Conservation (phyloP, 257 asterid genomes). For the Paraleonurus japonicus region DNA sequence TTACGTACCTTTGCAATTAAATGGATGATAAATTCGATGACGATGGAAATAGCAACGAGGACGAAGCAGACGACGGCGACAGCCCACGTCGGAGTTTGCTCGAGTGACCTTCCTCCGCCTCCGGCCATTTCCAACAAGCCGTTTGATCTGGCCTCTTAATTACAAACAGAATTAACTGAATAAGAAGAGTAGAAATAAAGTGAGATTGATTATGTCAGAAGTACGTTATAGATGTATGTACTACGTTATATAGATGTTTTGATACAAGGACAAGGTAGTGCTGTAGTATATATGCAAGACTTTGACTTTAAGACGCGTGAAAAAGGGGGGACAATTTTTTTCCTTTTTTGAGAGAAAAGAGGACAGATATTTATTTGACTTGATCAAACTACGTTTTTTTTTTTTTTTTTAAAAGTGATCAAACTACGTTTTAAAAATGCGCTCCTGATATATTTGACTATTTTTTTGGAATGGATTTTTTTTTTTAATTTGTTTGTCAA, state of each 20-base stretch:
- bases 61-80: constrained; percentile 81
- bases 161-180: neutral
- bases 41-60: constrained; percentile 61
- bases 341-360: neutral
- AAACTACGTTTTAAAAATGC: neutral
- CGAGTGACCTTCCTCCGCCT: constrained; percentile 59
- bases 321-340: neutral
- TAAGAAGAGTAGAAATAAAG: neutral
- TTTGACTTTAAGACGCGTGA: constrained; percentile 26
- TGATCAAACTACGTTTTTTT: constrained; percentile 7
- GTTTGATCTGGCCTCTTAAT: too few species aligned
- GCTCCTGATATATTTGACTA: constrained; percentile 12
- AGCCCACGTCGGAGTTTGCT: constrained; percentile 94
- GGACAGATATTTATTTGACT: constrained; percentile 19
- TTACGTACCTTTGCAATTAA: constrained; percentile 59
- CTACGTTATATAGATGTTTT: constrained; percentile 11
- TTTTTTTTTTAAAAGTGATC: too few species aligned
- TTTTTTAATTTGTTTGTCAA: neutral
- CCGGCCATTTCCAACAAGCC: constrained; percentile 56
- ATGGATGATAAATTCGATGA: constrained; percentile 66
- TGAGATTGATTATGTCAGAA: constrained; percentile 1
- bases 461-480: neutral
- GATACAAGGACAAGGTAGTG: neutral
- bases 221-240: neutral
- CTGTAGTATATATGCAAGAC: neutral